Evolutionary conservation across 2,329 filamentous ascomycete genomes (phyloP), one percentile per base, ranked within the genome.

Genomic region (Claviceps capensis): DNA sequence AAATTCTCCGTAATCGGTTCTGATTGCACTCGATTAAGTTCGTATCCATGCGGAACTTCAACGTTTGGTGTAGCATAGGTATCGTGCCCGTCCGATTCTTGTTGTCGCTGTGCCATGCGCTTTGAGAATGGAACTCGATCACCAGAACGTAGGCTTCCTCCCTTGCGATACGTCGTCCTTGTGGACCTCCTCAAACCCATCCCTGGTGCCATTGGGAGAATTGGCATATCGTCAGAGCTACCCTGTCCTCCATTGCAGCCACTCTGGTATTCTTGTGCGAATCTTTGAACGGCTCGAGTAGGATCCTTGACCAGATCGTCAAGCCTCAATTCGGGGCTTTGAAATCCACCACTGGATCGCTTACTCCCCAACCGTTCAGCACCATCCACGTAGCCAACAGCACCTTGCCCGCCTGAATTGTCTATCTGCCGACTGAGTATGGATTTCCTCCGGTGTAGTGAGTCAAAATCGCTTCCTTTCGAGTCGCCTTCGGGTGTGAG

Each of bases 351-450:
- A 60, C 76, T 65, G 30, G 87, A 93, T 55, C 79, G 78, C 63
- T 88, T 84, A 58, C 85, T 76, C 61, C 86, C 85, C 53, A 95
- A 69, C 55, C 82, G 77, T 54, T 95, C 90, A 16, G 88, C 86
- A 19, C 88, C 90, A 69, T 96, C 89, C 55, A 85, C 76, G 64
- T 93, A 94, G 41, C 81, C 82, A 40, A 80, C 76, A 17, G 69
- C 74, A 23, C 71, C 74, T 54, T 70, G 70, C 0, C 77, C 76
- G 8, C 76, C 75, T 4, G 82, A 80, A 57, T 80, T 86, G 59
- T 95, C 86, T 54, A 98, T 86, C 65, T 97, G 90, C 53, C 85
- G 80, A 5, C 91, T 97, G 5, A 98, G 75, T 87, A 95, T 96
- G 0, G 91, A 97, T 68, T 93, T 95, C 68, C 95, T 95, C 60